Evolutionary conservation across 176 grass and related monocot species (phyloP).

Genomic region (Rhipidocladum racemiflorum): DNA sequence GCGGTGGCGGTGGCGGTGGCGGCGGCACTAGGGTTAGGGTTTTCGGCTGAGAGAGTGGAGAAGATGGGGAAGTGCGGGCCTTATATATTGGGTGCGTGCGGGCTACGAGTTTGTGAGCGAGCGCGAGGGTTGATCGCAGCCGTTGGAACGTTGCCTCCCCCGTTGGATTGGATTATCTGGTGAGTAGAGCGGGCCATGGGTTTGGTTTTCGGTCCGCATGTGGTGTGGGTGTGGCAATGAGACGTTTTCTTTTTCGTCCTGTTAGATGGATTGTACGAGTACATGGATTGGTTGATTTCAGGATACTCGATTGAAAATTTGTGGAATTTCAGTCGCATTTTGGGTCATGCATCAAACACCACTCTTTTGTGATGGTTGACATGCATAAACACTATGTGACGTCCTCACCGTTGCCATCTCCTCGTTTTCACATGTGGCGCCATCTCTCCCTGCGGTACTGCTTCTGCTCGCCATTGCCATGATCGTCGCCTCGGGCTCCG

Average conservation of each 20-base stretch:
- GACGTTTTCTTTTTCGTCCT: not conserved
- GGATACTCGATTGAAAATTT: not conserved
- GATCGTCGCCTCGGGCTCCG: not conserved
- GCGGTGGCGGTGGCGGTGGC: too few relatives aligned
- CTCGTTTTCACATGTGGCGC: not conserved
- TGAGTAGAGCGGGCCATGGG: not conserved
- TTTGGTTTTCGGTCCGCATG: not conserved
- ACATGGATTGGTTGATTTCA: not conserved
- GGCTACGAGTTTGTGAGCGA: not conserved
- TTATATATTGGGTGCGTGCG: not conserved
- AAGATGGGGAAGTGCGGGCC: not conserved
- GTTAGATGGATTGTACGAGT: too few relatives aligned
- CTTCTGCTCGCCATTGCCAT: not conserved
- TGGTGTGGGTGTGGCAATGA: not conserved
- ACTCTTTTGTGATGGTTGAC: not conserved
- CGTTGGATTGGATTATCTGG: not conserved
- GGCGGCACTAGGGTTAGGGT: not conserved
- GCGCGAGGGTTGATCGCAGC: not conserved
- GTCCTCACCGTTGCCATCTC: not conserved
- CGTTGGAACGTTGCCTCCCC: not conserved
- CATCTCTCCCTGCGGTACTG: not conserved
- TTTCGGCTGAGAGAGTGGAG: not conserved
- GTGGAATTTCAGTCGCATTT: not conserved
- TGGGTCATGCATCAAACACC: not conserved
- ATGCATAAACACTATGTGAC: not conserved